A percentile compares a stretch with the other conserved stretches of the same genome.
These are phyloP conservation scores for Trametes cinnabarina DNA, from an alignment of 768 basidiomycete genomes.

Conservation along the genomic window DNA sequence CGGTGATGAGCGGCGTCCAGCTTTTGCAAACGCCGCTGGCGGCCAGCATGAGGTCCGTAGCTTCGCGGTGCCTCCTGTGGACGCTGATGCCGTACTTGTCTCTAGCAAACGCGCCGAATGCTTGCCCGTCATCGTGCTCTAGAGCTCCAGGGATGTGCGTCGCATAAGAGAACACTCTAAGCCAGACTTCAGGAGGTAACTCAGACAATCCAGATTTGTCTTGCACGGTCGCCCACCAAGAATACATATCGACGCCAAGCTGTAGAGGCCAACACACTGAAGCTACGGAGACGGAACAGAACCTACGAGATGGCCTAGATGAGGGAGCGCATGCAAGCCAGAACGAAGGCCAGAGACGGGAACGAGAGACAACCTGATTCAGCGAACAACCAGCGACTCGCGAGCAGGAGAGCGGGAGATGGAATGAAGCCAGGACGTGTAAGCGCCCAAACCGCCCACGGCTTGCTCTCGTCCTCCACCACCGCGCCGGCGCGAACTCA, in stretches of 20 bases:
- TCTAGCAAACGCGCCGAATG: conserved; percentile 7
- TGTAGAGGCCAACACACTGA: too few species aligned
- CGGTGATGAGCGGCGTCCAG: conserved; percentile 11
- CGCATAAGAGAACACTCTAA: conserved; percentile 15
- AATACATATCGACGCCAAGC: background rate
- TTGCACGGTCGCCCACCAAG: background rate
- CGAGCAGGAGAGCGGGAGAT: too few species aligned
- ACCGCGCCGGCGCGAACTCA: too few species aligned
- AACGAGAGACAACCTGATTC: too few species aligned
- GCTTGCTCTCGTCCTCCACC: background rate
- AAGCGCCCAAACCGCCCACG: background rate
- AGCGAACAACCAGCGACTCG: too few species aligned
- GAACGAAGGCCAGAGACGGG: too few species aligned
- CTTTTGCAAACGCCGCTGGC: conserved; percentile 18
- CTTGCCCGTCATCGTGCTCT: background rate
- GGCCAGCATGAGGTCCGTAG: conserved; percentile 15
- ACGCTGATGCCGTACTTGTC: conserved; percentile 19
- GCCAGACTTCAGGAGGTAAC: conserved; percentile 17
- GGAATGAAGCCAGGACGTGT: background rate
- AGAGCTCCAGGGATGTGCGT: conserved; percentile 19
- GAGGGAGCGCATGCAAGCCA: background rate
- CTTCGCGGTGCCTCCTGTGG: conserved; percentile 13
- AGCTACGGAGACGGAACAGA: too few species aligned
- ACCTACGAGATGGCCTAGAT: background rate
- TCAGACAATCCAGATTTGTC: background rate